Percentiles rank a stretch among this genome's conserved stretches.
These are phyloP conservation scores for Gyromitra esculenta DNA, from an alignment of 2,329 filamentous ascomycete genomes.

Conservation along the genomic window DNA sequence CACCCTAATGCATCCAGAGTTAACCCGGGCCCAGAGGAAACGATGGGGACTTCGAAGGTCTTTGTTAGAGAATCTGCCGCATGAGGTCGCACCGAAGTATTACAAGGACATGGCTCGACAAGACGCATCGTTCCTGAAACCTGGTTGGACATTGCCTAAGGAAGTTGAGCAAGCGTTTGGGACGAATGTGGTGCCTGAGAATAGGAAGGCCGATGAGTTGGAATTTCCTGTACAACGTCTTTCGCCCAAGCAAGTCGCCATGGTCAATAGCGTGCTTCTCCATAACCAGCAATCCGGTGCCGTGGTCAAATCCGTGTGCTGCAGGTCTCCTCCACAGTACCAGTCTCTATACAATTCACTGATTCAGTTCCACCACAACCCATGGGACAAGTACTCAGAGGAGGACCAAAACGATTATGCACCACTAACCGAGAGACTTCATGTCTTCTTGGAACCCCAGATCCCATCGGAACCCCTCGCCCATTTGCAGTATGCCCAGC, in stretches of 20 bases:
- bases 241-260: constrained; percentile 56
- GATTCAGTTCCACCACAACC: constrained; percentile 55
- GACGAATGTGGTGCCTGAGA: constrained; percentile 52
- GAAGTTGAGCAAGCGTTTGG: constrained; percentile 57
- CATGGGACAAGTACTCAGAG: constrained; percentile 57
- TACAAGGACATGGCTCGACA: constrained; percentile 58
- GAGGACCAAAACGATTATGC: constrained; percentile 58
- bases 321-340: constrained; percentile 55
- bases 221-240: constrained; percentile 57
- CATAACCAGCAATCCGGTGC: constrained; percentile 57
- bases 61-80: constrained; percentile 57
- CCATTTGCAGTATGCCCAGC: constrained; percentile 46
- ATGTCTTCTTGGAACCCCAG: constrained; percentile 39
- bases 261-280: constrained; percentile 58
- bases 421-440: constrained; percentile 53
- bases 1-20: constrained; percentile 57
- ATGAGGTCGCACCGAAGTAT: constrained; percentile 56
- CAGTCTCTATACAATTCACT: constrained; percentile 56
- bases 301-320: constrained; percentile 56
- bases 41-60: constrained; percentile 57
- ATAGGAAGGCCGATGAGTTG: constrained; percentile 56
- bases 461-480: constrained; percentile 21
- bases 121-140: constrained; percentile 57
- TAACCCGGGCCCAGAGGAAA: constrained; percentile 56
- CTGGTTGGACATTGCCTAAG: constrained; percentile 56